Percentiles rank a stretch among this genome's conserved stretches.
Conservation (phyloP, 2,329 filamentous ascomycete species). For the Talaromyces sp. region DNA sequence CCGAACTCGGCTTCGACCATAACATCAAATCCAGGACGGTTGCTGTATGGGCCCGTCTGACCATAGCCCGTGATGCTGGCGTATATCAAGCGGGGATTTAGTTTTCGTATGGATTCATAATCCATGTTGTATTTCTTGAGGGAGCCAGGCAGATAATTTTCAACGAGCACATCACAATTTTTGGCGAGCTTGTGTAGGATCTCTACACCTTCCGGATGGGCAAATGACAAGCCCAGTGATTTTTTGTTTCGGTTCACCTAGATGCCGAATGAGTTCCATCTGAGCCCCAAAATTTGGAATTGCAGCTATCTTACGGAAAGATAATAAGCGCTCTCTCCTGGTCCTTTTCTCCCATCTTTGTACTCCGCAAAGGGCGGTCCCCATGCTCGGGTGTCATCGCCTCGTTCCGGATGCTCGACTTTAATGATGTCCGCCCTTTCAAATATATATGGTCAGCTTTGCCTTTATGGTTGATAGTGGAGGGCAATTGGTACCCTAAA, state of each 20-base stretch:
- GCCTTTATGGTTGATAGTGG: slow-evolving; percentile 15
- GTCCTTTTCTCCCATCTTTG: slow-evolving; percentile 56
- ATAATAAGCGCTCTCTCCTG: slow-evolving; percentile 94
- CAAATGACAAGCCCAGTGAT: slow-evolving; percentile 86
- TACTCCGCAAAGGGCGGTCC: slow-evolving; percentile 90
- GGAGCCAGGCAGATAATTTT: slow-evolving; percentile 90
- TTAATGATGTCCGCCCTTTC: slow-evolving; percentile 94
- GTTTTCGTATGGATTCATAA: slow-evolving; percentile 71
- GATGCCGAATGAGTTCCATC: neutral
- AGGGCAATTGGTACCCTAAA: slow-evolving; percentile 1
- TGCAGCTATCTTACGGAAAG: slow-evolving; percentile 63
- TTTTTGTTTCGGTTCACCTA: slow-evolving; percentile 97
- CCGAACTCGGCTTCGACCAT: slow-evolving; percentile 99
- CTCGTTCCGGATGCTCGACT: slow-evolving; percentile 85
- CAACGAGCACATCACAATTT: slow-evolving; percentile 87
- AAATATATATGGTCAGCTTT: neutral
- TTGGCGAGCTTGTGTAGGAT: slow-evolving; percentile 82
- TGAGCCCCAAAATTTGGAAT: neutral
- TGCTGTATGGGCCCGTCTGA: slow-evolving; percentile 85
- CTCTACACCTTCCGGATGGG: slow-evolving; percentile 74
- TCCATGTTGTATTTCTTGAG: slow-evolving; percentile 90
- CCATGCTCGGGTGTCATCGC: slow-evolving; percentile 94
- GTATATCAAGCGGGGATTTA: slow-evolving; percentile 87
- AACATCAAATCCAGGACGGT: slow-evolving; percentile 91
- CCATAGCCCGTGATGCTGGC: slow-evolving; percentile 97